Conservation (phyloP, 805 yeast genomes). For the Cyberlindnera nakhonratchasimensis region DNA sequence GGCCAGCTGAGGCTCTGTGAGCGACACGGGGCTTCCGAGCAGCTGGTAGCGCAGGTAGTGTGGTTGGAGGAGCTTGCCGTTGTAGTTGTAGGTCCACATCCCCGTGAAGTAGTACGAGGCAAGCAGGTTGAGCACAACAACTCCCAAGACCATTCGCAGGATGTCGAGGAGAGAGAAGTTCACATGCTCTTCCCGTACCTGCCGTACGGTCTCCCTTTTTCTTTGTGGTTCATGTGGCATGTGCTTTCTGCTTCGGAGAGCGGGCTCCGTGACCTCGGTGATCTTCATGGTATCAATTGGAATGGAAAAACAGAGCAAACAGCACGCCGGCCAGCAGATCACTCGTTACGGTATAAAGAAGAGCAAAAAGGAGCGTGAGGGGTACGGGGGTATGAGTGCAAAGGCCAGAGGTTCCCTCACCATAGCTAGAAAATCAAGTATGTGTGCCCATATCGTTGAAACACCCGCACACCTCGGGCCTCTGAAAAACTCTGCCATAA, state of each 20-base stretch:
- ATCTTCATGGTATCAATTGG: not conserved
- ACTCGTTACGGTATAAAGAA: no score
- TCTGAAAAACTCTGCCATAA: not conserved
- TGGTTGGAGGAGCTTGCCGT: slow-evolving; percentile 41
- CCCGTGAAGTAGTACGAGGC: slow-evolving; percentile 23
- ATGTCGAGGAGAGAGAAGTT: slow-evolving; percentile 19
- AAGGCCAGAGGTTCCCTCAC: no score
- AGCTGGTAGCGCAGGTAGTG: slow-evolving; percentile 28
- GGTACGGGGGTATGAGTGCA: no score
- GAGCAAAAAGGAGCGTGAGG: no score
- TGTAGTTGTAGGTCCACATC: slow-evolving; percentile 43
- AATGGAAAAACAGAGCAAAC: no score
- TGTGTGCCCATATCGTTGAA: not conserved
- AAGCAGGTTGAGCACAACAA: slow-evolving; percentile 12
- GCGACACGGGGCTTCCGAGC: slow-evolving; percentile 19
- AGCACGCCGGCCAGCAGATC: no score
- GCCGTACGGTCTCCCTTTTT: not conserved
- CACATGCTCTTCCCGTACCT: not conserved
- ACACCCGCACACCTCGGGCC: slow-evolving; percentile 1
- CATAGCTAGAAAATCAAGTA: not conserved
- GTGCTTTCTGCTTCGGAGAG: not conserved
- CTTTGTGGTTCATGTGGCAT: not conserved
- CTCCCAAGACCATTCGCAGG: slow-evolving; percentile 23
- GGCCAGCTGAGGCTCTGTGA: slow-evolving; percentile 39
- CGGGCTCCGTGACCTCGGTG: not conserved